Evolutionary conservation across 257 asterid species (phyloP).

Genomic region (Scutellaria galericulata): DNA sequence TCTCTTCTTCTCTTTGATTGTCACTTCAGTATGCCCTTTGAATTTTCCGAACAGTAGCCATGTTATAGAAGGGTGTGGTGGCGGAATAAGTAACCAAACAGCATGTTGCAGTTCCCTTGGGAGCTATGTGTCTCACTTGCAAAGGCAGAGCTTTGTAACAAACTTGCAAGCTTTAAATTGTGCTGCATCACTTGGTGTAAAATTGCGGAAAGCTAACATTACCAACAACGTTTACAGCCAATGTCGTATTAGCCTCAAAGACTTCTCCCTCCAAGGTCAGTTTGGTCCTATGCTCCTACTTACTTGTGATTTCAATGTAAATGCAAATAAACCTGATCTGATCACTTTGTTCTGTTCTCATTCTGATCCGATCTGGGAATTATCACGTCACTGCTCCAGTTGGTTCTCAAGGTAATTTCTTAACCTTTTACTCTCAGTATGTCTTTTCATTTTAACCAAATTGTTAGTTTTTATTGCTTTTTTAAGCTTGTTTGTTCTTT

Average conservation of each 20-base stretch:
- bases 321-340: slow-evolving; percentile 33
- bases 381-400: slow-evolving; percentile 55
- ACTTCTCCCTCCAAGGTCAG: slow-evolving; percentile 97
- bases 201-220: slow-evolving; percentile 72
- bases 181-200: slow-evolving; percentile 84
- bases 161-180: slow-evolving; percentile 97
- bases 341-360: slow-evolving; percentile 37
- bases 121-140: slow-evolving; percentile 82
- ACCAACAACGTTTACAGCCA: slow-evolving; percentile 70
- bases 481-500: background rate
- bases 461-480: background rate
- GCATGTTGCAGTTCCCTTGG: slow-evolving; percentile 76
- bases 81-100: slow-evolving; percentile 52
- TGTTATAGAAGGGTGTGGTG: slow-evolving; percentile 67
- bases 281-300: slow-evolving; percentile 32
- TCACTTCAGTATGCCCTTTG: slow-evolving; percentile 83
- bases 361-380: slow-evolving; percentile 47
- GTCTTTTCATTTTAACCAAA: background rate
- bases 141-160: slow-evolving; percentile 92
- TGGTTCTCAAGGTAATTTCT: slow-evolving; percentile 70
- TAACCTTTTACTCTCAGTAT: background rate
- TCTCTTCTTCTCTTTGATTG: slow-evolving; percentile 15
- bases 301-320: background rate
- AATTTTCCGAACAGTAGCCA: slow-evolving; percentile 73
- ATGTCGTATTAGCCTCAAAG: slow-evolving; percentile 89